A percentile compares a stretch with the other conserved stretches of the same genome.
phyloP scores from a whole-genome alignment of 2,329 filamentous ascomycete species.

The Ophiobolus disseminans region DNA sequence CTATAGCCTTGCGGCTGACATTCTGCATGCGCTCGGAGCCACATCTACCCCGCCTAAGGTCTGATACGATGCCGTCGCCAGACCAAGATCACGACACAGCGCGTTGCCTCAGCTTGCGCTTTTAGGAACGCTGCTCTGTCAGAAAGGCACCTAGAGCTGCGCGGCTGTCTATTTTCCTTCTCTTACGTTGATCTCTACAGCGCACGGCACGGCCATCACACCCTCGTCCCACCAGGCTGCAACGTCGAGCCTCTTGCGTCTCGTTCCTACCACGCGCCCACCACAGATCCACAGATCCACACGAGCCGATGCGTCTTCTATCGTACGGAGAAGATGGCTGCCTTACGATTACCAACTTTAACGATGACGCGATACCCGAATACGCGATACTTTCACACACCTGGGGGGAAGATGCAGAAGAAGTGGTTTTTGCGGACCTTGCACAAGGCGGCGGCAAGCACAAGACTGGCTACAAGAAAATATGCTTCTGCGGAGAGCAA shows the following conservation, averaged over 20 bases:
- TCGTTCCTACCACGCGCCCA: neutral
- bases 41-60: conserved; percentile 1
- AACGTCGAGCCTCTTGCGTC: neutral
- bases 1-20: neutral
- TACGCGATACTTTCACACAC: conserved; percentile 4
- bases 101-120: neutral
- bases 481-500: conserved; percentile 1
- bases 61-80: neutral
- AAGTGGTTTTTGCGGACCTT: neutral
- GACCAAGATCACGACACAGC: neutral
- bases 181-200: neutral
- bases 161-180: neutral
- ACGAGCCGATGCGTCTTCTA: conserved; percentile 1
- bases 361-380: neutral
- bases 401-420: neutral
- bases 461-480: neutral
- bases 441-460: neutral
- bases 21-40: neutral
- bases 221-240: neutral
- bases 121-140: neutral
- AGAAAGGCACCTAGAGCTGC: neutral
- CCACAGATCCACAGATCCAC: neutral
- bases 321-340: neutral
- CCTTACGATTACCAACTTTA: neutral
- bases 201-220: neutral